Evolutionary conservation across 2,329 filamentous ascomycete species (phyloP).

Genomic region (Teratosphaeria nubilosa): DNA sequence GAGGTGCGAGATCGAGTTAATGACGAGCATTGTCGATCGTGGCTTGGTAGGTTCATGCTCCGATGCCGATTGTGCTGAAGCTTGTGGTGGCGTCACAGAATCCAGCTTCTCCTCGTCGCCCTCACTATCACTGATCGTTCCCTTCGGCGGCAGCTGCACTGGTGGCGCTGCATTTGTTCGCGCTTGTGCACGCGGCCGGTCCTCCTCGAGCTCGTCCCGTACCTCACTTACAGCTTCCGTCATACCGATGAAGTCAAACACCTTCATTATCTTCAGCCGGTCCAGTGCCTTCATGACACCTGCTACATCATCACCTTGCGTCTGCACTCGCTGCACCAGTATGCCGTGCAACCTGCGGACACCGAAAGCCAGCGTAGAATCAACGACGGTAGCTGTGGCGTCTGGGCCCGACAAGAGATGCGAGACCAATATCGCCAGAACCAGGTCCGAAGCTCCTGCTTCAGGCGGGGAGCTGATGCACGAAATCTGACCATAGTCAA

Average conservation of each 20-base stretch:
- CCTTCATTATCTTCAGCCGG: slow-evolving; percentile 38
- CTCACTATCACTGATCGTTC: slow-evolving; percentile 25
- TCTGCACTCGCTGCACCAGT: slow-evolving; percentile 3
- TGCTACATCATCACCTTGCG: slow-evolving; percentile 10
- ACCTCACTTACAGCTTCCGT: slow-evolving; percentile 38
- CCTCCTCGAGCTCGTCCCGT: slow-evolving; percentile 22
- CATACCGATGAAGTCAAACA: slow-evolving; percentile 41
- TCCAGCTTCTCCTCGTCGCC: slow-evolving; percentile 32
- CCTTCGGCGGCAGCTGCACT: slow-evolving; percentile 8
- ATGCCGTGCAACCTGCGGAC: slow-evolving; percentile 28
- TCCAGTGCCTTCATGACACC: slow-evolving; percentile 30
- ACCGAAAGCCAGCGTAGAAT: slow-evolving; percentile 38
- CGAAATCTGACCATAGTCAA: slow-evolving; percentile 27
- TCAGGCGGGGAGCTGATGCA: slow-evolving; percentile 27
- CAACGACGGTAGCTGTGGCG: slow-evolving; percentile 33
- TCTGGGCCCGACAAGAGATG: slow-evolving; percentile 26
- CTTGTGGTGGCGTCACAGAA: not conserved
- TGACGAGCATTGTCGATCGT: slow-evolving; percentile 12
- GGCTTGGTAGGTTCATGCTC: not conserved
- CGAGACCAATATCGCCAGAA: slow-evolving; percentile 27
- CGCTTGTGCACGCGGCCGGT: not conserved
- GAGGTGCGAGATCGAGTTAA: slow-evolving; percentile 20
- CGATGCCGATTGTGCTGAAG: not conserved
- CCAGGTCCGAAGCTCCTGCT: slow-evolving; percentile 17
- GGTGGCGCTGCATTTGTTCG: not conserved